phyloP scores from a whole-genome alignment of 345 rosid species.

The Noccaea bulbosa region DNA sequence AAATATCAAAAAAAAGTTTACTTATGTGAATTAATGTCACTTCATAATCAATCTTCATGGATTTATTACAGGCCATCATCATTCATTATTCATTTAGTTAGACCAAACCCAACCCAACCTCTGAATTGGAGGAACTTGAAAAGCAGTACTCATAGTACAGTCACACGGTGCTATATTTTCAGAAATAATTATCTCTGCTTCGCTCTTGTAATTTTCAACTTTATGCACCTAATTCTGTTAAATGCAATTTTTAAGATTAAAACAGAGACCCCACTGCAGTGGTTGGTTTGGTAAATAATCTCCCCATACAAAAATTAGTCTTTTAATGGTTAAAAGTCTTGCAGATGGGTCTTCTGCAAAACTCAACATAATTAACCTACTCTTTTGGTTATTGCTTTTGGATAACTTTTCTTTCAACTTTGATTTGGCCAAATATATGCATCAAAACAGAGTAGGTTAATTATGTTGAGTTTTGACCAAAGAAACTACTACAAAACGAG shows the following conservation, averaged over 20 bases:
- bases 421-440: conserved; percentile 5
- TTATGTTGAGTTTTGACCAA: not conserved
- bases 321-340: conserved; percentile 29
- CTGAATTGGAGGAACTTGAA: conserved; percentile 17
- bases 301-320: conserved; percentile 33
- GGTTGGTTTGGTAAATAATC: conserved; percentile 43
- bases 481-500: not conserved
- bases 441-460: not conserved
- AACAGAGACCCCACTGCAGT: conserved; percentile 38
- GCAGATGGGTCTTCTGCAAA: conserved; percentile 28
- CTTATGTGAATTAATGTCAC: conserved; percentile 34
- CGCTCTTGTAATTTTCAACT: conserved; percentile 20
- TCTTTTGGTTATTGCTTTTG: conserved; percentile 20
- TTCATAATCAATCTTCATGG: conserved; percentile 43
- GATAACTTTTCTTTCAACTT: conserved; percentile 17
- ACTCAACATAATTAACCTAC: conserved; percentile 28
- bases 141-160: conserved; percentile 20
- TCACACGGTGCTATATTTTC: conserved; percentile 10
- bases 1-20: conserved; percentile 12
- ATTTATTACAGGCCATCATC: conserved; percentile 32
- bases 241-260: conserved; percentile 18
- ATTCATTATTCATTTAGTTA: conserved; percentile 35
- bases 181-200: conserved; percentile 17
- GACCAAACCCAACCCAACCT: conserved; percentile 45
- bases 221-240: conserved; percentile 35